Conservation (phyloP, 1,284 basidiomycete genomes). For the Ganoderma lucidum region DNA sequence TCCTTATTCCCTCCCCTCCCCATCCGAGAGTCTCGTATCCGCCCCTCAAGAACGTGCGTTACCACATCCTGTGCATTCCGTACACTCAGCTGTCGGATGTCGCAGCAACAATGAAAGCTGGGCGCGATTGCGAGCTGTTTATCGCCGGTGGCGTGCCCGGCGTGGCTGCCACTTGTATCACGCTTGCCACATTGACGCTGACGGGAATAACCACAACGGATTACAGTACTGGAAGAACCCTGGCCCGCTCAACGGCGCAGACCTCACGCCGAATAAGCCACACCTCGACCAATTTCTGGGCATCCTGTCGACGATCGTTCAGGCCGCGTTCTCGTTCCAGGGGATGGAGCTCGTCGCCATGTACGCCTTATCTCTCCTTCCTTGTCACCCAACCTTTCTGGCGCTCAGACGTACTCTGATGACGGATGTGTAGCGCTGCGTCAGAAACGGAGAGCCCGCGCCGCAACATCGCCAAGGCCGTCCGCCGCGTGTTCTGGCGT, state of each 20-base stretch:
- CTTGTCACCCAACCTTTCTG: not conserved
- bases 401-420: not conserved
- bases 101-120: not conserved
- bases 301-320: constrained; percentile 74
- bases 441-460: constrained; percentile 80
- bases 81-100: not conserved
- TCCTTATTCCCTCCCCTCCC: not conserved
- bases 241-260: constrained; percentile 61
- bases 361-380: constrained; percentile 45
- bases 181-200: not conserved
- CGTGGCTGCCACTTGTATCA: not conserved
- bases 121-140: not conserved
- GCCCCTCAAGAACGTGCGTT: not conserved
- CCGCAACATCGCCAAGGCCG: constrained; percentile 82
- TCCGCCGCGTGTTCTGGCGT: constrained; percentile 83
- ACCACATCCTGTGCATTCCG: no score
- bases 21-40: not conserved
- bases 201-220: not conserved
- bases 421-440: constrained; percentile 57
- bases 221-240: constrained; percentile 75
- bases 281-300: constrained; percentile 70
- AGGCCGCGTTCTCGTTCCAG: constrained; percentile 86
- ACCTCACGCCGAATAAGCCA: constrained; percentile 51
- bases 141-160: not conserved
- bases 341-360: constrained; percentile 87